Conservation (phyloP, 768 basidiomycete genomes). For the Hirschioporus abietinus region DNA sequence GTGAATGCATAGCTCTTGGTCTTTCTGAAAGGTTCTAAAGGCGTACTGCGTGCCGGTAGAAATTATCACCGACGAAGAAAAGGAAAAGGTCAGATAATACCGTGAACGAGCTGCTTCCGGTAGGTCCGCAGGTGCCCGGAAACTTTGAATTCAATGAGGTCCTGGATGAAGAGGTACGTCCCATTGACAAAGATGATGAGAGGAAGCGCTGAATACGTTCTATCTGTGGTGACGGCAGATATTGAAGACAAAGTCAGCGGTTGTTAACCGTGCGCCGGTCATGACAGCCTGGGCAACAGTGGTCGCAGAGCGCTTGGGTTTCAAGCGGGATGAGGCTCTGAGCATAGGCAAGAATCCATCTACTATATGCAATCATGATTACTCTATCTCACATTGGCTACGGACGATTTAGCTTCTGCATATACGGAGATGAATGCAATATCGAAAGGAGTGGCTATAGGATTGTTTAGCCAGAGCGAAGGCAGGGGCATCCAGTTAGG, state of each 20-base stretch:
- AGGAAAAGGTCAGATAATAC: constrained; percentile 43
- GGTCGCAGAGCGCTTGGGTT: constrained; percentile 83
- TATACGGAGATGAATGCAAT: constrained; percentile 93
- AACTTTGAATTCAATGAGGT: constrained; percentile 70
- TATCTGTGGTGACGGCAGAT: constrained; percentile 32
- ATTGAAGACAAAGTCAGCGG: constrained; percentile 52
- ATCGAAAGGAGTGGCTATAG: constrained; percentile 78
- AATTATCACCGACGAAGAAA: constrained; percentile 30
- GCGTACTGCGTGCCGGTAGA: not conserved
- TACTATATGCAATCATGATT: not conserved
- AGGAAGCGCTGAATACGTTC: not conserved
- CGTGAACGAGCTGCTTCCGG: constrained; percentile 55
- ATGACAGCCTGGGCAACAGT: constrained; percentile 92
- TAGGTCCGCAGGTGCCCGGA: constrained; percentile 45
- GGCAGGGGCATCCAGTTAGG: constrained; percentile 51
- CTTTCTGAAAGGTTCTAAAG: not conserved
- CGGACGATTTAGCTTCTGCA: constrained; percentile 58
- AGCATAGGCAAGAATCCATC: constrained; percentile 65
- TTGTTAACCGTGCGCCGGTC: constrained; percentile 88
- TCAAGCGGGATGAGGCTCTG: constrained; percentile 82
- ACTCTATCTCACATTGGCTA: constrained; percentile 1
- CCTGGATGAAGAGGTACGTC: constrained; percentile 60
- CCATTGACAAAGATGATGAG: not conserved
- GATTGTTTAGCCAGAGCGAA: constrained; percentile 58
- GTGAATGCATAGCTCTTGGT: not conserved